Evolutionary conservation across 805 yeast species (phyloP).

Genomic region (Maudiozyma saulgeensis): DNA sequence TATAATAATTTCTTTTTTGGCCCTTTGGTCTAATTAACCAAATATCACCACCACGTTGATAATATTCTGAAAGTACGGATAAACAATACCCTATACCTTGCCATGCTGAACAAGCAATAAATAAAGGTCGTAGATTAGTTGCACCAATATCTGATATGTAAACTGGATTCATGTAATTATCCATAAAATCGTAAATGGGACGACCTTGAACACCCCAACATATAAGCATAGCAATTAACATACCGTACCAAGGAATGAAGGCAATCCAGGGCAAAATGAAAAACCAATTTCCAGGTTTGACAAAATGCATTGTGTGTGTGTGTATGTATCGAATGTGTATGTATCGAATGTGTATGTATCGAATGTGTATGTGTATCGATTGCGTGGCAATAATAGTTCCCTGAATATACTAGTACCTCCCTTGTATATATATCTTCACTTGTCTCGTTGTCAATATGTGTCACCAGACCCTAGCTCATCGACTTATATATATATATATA

Average conservation of each 20-base stretch:
- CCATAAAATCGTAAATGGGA: constrained; percentile 56
- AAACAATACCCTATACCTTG: constrained; percentile 70
- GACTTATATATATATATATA: too few relatives aligned
- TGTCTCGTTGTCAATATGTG: too few relatives aligned
- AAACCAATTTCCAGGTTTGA: constrained; percentile 35
- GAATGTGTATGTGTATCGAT: too few relatives aligned
- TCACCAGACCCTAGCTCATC: too few relatives aligned
- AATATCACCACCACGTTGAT: constrained; percentile 45
- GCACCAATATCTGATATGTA: constrained; percentile 87
- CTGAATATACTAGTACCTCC: too few relatives aligned
- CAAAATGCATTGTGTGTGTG: neutral
- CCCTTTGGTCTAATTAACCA: constrained; percentile 14
- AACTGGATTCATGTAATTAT: constrained; percentile 39
- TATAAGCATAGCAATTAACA: constrained; percentile 69
- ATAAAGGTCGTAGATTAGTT: constrained; percentile 72
- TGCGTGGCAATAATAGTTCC: too few relatives aligned
- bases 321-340: neutral
- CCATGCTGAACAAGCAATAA: constrained; percentile 65
- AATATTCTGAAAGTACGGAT: constrained; percentile 52
- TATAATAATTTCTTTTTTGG: constrained; percentile 11
- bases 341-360: too few relatives aligned
- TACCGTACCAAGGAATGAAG: constrained; percentile 76
- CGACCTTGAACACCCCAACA: constrained; percentile 78
- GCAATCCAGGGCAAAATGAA: constrained; percentile 56
- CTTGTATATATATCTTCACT: too few relatives aligned